Conservation (phyloP, 768 basidiomycete species). For the Tylopilus vinaceipallidus region DNA sequence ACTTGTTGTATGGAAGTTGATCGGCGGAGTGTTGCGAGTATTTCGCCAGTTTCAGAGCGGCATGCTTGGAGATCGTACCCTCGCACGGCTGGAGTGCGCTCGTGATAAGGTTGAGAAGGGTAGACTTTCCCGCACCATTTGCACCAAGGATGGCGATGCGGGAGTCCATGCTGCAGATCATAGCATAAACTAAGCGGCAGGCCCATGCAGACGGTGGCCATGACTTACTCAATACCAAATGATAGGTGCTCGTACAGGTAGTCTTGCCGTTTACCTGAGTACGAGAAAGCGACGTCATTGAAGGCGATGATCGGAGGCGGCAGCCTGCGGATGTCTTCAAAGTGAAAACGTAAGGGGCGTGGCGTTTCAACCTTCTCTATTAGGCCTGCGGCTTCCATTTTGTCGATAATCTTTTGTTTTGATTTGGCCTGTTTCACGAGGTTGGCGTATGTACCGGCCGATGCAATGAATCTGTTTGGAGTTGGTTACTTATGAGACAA, state of each 20-base stretch:
- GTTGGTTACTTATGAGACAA: slow-evolving; percentile 5
- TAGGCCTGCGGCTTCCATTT: slow-evolving; percentile 99
- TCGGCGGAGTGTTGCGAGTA: slow-evolving; percentile 99
- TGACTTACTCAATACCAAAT: slow-evolving; percentile 95
- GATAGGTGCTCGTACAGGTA: slow-evolving; percentile 85
- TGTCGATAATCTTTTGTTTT: slow-evolving; percentile 99
- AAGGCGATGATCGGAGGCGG: slow-evolving; percentile 98
- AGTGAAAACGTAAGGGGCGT: slow-evolving; percentile 85
- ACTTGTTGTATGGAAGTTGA: slow-evolving; percentile 91
- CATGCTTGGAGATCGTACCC: slow-evolving; percentile 89
- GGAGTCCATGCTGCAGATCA: slow-evolving; percentile 74
- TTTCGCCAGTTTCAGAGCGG: slow-evolving; percentile 90
- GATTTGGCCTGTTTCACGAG: slow-evolving; percentile 98
- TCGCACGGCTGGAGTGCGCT: slow-evolving; percentile 72
- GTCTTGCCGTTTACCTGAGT: slow-evolving; percentile 86
- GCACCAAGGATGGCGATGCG: slow-evolving; percentile 95
- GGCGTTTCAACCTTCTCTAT: slow-evolving; percentile 85
- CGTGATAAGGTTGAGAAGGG: slow-evolving; percentile 88
- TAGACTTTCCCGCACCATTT: slow-evolving; percentile 94
- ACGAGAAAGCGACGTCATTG: slow-evolving; percentile 91
- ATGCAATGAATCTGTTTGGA: slow-evolving; percentile 81
- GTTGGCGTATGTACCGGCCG: slow-evolving; percentile 99
- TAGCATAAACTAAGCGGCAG: slow-evolving; percentile 2
- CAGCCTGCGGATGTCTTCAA: slow-evolving; percentile 90
- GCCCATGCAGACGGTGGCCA: slow-evolving; percentile 2